Base-by-base conservation (phyloP, 1,139 yeast species). In the Saccharomyces hybrid region DNA sequence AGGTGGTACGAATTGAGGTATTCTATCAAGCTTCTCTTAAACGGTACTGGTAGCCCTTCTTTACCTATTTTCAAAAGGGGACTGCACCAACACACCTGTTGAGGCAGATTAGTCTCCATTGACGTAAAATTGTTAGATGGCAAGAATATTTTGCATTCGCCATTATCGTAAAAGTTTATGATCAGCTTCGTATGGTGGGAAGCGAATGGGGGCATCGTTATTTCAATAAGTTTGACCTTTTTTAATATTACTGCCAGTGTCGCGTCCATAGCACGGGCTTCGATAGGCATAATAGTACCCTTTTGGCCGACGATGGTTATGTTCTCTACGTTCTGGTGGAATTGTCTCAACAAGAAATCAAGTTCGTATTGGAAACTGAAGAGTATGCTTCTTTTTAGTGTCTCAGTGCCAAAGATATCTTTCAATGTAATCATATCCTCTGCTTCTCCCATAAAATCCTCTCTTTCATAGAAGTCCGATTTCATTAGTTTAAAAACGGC, bases 181-280 rank as follows among this genome's bases (percentile, higher is more conserved):
- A 84, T 81, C 79, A 84, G 72, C 62, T 85, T 85, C 2, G 87
- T 76, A 64, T 85, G 90, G 63, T 85, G 90, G 2, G 84, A 76
- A 0, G 73, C 55, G 56, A 54, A 73, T 2, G 66, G 70, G 4
- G 69, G 67, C 74, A 73, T 71, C 11, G 51, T 34, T 9, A 71
- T 60, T 28, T 61, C 58, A 1, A 62, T 53, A 2, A 63, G 38
- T 11, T 54, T 53, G 2, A 66, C 42, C 41, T 61, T 64, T 11
- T 55, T 46, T 25, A 56, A 29, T 3, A 51, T 28, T 42, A 31
- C 29, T 16, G 41, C 42, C 5, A 56, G 25, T 9, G 52, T 29
- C 4, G 48, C 32, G 14, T 56, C 53, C 8, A 38, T 48, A 11
- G 53, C 44, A 5, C 51, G 42, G 4, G 62, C 14, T n/a, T 29